A percentile compares a stretch with the other conserved stretches of the same genome.
Conservation (phyloP, 1,139 yeast species). For the Diutina neorugosa region DNA sequence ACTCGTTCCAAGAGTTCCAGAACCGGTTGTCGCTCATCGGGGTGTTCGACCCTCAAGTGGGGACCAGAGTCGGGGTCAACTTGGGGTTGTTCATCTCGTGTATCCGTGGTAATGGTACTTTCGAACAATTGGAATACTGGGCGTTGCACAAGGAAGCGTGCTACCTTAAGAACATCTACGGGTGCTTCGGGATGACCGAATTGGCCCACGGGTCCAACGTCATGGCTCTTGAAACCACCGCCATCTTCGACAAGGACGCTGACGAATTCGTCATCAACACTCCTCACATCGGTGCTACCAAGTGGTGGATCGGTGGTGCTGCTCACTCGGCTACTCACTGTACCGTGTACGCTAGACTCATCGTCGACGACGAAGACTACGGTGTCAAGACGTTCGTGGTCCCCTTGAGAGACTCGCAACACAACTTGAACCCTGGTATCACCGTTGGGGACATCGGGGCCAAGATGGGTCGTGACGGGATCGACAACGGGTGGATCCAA, state of each 20-base stretch:
- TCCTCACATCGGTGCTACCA: conserved; percentile 84
- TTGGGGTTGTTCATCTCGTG: conserved; percentile 20
- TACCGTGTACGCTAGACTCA: conserved; percentile 68
- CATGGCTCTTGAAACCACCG: conserved; percentile 87
- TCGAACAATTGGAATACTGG: conserved; percentile 59
- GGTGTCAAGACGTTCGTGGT: conserved; percentile 89
- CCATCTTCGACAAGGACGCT: conserved; percentile 53
- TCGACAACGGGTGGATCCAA: conserved; percentile 93
- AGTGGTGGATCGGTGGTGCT: conserved; percentile 99
- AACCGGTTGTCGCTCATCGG: conserved; percentile 21
- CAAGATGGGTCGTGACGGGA: conserved; percentile 85
- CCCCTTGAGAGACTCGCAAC: conserved; percentile 68
- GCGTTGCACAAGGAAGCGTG: conserved; percentile 60
- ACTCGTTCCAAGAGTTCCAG: conserved; percentile 25
- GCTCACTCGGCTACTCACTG: conserved; percentile 88
- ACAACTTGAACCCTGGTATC: conserved; percentile 65
- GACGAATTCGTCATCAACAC: conserved; percentile 72
- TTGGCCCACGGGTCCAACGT: conserved; percentile 91
- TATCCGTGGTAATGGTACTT: conserved; percentile 21
- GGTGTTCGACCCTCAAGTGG: conserved; percentile 19
- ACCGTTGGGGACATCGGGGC: conserved; percentile 86
- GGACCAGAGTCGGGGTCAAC: conserved; percentile 20
- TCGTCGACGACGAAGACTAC: conserved; percentile 72
- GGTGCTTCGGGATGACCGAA: conserved; percentile 93
- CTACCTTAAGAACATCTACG: conserved; percentile 56